phyloP scores from a whole-genome alignment of 202 grass and related monocot genomes.

The Panicum virgatum region DNA sequence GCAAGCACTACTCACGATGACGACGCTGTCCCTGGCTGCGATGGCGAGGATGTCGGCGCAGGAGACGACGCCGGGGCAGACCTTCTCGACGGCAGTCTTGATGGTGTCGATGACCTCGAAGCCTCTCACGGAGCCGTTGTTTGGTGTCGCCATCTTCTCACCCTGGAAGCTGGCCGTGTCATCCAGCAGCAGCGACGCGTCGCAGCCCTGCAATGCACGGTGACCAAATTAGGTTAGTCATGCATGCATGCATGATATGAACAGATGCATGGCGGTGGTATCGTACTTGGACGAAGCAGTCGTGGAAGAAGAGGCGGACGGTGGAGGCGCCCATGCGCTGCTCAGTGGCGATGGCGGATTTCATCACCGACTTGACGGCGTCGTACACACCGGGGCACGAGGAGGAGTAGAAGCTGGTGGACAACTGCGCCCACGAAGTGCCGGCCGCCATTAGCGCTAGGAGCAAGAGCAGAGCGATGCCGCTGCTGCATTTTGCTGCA shows the following conservation, averaged over 20 bases:
- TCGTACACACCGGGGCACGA: conserved; percentile 56
- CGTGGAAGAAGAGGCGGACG: conserved; percentile 87
- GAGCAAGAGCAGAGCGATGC: background rate
- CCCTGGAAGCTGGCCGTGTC: conserved; percentile 63
- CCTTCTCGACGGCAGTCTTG: conserved; percentile 27
- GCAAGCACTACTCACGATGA: too few relatives aligned
- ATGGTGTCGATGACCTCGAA: conserved; percentile 81
- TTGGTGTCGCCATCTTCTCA: conserved; percentile 75
- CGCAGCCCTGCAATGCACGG: too few relatives aligned
- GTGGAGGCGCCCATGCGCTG: conserved; percentile 65
- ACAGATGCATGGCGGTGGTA: too few relatives aligned
- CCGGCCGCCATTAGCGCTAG: conserved; percentile 31
- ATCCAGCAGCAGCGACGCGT: too few relatives aligned
- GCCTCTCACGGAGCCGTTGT: conserved; percentile 70
- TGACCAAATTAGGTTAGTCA: too few relatives aligned
- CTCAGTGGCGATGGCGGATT: conserved; percentile 53
- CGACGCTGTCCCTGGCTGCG: conserved; percentile 50
- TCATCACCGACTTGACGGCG: conserved; percentile 45
- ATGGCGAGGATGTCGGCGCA: conserved; percentile 72
- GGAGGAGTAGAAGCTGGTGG: conserved; percentile 49
- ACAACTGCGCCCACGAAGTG: conserved; percentile 55
- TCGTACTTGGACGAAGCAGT: conserved; percentile 94
- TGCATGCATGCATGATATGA: too few relatives aligned
- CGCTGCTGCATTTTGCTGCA: background rate
- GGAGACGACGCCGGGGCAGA: too few relatives aligned